Base-by-base conservation (phyloP, 2,329 filamentous ascomycete genomes). In the Whalleya microplaca region DNA sequence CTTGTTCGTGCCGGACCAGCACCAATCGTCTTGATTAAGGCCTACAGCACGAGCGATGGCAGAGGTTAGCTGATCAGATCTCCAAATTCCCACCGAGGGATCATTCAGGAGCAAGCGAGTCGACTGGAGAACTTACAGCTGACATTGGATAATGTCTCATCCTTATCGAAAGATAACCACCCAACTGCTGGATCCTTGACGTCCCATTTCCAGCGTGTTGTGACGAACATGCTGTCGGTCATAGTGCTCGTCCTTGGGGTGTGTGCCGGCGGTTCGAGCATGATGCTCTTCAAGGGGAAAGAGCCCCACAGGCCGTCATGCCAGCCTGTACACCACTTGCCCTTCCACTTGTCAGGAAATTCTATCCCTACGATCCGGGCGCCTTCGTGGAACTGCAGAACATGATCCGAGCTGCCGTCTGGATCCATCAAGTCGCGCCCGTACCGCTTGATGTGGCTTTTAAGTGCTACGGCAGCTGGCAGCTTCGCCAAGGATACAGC, bases 1-100 rank as follows among this genome's bases (percentile, higher is more conserved):
- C 40, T 77, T 63, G 55, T 82, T 84, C 16, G 72, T 79, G 1
- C 81, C 82, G 0, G 77, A 78, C 82, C 81, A 84, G 67, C 81
- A 84, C 81, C 82, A 84, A 57, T 82, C 78, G 12, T 79, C 77
- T 20, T 73, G 70, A 54, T 79, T 74, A 2, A 73, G 62, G 75
- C 76, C 79, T 80, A 21, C 3, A 16, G 23, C 4, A 9, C 23
- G 23, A n/a, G 23, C 4, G 23, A 27, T 4, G 23, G 23, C 23
- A 27, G 23, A 27, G 23, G 23, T 27, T 9, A 27, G 23, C 23
- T 27, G 23, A 27, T 27, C 23, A 27, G 23, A 9, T 27, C 23
- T 27, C 4, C 23, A 9, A 27, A 27, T 27, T 4, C 9, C 4
- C 9, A 9, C 9, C 9, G 23, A 32, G 27, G 32, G 23, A 10